Evolutionary conservation across 805 yeast genomes (phyloP).

Genomic region (Metschnikowia colocasiae): DNA sequence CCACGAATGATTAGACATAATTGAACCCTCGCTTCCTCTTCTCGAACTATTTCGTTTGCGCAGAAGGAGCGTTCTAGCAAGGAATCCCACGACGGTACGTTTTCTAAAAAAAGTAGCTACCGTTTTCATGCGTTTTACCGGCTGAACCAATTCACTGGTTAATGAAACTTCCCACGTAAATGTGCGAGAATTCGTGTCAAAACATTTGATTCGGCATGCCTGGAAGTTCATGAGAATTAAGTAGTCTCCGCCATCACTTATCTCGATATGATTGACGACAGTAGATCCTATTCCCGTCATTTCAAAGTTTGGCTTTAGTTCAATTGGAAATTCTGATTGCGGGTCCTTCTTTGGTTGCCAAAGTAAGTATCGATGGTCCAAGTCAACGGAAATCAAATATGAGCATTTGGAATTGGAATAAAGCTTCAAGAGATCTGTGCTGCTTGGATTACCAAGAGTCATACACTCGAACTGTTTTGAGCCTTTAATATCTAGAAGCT

Average conservation of each 20-base stretch:
- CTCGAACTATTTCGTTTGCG: constrained; percentile 24
- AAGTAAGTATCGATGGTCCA: constrained; percentile 66
- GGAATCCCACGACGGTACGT: constrained; percentile 47
- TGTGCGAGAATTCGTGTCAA: constrained; percentile 51
- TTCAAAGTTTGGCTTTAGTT: constrained; percentile 25
- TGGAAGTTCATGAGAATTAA: constrained; percentile 51
- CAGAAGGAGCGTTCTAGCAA: constrained; percentile 31
- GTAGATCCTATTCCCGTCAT: background rate
- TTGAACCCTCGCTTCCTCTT: constrained; percentile 32
- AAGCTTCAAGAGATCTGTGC: constrained; percentile 59
- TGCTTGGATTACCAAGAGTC: constrained; percentile 44
- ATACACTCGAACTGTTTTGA: constrained; percentile 28
- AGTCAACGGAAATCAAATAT: constrained; percentile 64
- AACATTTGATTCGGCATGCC: constrained; percentile 54
- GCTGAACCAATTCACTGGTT: constrained; percentile 30
- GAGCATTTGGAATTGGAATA: constrained; percentile 57
- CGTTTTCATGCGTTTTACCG: constrained; percentile 30
- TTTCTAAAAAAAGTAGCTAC: constrained; percentile 60
- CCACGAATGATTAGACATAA: constrained; percentile 19
- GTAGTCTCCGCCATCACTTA: constrained; percentile 57
- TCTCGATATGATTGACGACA: constrained; percentile 46
- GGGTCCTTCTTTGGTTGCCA: constrained; percentile 56
- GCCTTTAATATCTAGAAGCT: constrained; percentile 16
- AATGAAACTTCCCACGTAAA: constrained; percentile 55
- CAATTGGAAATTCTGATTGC: background rate